Percentiles rank a stretch among this genome's conserved stretches.
Evolutionary conservation across 805 yeast species (phyloP).

Genomic region (Candida ortonii): DNA sequence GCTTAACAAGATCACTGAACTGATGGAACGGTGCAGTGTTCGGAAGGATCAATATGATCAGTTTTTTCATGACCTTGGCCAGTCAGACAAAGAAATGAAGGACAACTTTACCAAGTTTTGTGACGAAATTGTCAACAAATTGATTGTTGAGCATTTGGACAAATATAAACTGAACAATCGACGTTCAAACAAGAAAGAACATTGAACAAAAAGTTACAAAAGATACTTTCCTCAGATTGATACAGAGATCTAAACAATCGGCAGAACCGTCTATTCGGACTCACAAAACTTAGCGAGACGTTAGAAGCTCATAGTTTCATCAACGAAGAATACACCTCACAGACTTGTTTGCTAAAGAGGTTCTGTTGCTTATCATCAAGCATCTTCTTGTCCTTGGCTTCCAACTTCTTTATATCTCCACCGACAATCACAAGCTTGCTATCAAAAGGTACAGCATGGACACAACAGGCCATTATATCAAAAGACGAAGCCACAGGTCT

Average conservation of each 20-base stretch:
- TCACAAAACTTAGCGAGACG: neutral
- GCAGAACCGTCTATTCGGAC: neutral
- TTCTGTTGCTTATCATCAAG: conserved; percentile 4
- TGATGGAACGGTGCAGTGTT: conserved; percentile 29
- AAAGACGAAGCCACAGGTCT: neutral
- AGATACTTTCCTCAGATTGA: neutral
- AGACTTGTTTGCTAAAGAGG: conserved; percentile 14
- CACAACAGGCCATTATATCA: conserved; percentile 6
- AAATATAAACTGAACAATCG: conserved; percentile 1
- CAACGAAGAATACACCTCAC: conserved; percentile 20
- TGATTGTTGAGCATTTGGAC: conserved; percentile 15
- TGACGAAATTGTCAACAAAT: conserved; percentile 13
- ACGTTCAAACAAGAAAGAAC: neutral
- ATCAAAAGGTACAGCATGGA: conserved; percentile 17
- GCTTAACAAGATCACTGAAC: conserved; percentile 29
- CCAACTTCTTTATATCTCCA: conserved; percentile 19
- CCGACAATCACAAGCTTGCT: conserved; percentile 23
- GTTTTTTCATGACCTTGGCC: conserved; percentile 19
- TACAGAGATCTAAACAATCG: too few relatives aligned
- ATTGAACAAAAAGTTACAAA: neutral
- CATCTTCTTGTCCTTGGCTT: conserved; percentile 3
- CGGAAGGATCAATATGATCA: conserved; percentile 8
- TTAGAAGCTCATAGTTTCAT: conserved; percentile 17
- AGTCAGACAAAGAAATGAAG: conserved; percentile 6
- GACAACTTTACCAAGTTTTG: conserved; percentile 7